A percentile compares a stretch with the other conserved stretches of the same genome.
These are phyloP conservation scores for Macrophomina phaseolina DNA, from an alignment of 2,329 filamentous ascomycete genomes.

Conservation along the genomic window DNA sequence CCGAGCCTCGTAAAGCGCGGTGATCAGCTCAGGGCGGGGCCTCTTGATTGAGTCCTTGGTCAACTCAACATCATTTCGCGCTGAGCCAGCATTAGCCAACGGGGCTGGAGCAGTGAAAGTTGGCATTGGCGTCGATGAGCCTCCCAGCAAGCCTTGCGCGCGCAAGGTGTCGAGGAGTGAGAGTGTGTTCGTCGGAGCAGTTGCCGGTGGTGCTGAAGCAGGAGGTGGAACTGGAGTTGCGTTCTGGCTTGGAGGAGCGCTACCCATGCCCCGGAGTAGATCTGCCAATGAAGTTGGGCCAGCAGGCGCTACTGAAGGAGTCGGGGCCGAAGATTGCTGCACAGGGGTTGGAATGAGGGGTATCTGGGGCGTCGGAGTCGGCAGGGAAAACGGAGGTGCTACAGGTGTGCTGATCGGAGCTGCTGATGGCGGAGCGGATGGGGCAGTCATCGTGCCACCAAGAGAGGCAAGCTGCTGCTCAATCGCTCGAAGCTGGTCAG, in stretches of 20 bases:
- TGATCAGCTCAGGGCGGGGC: conserved; percentile 77
- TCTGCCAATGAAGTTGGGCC: conserved; percentile 32
- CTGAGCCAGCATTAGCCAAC: neutral
- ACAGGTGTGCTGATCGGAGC: conserved; percentile 39
- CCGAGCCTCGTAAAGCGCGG: conserved; percentile 77
- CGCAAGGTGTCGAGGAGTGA: conserved; percentile 25
- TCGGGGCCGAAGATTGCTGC: conserved; percentile 31
- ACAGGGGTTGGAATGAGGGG: conserved; percentile 33
- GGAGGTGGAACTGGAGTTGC: conserved; percentile 23
- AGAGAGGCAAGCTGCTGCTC: conserved; percentile 84
- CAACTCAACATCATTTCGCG: conserved; percentile 61
- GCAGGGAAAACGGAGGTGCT: conserved; percentile 34
- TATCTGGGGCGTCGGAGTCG: conserved; percentile 36
- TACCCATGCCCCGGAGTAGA: conserved; percentile 22
- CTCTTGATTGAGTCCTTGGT: conserved; percentile 74
- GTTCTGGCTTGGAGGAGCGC: conserved; percentile 23
- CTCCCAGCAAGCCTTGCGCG: conserved; percentile 24
- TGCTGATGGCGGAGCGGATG: conserved; percentile 32
- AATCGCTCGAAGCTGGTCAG: conserved; percentile 82
- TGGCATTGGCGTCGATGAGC: conserved; percentile 30
- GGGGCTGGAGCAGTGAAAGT: conserved; percentile 33
- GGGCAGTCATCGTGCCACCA: conserved; percentile 40
- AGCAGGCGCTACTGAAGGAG: conserved; percentile 36
- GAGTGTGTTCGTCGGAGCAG: neutral
- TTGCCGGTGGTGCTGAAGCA: conserved; percentile 17